Conservation (phyloP, 1,139 yeast species). For the Magnusiomyces fungicola region DNA sequence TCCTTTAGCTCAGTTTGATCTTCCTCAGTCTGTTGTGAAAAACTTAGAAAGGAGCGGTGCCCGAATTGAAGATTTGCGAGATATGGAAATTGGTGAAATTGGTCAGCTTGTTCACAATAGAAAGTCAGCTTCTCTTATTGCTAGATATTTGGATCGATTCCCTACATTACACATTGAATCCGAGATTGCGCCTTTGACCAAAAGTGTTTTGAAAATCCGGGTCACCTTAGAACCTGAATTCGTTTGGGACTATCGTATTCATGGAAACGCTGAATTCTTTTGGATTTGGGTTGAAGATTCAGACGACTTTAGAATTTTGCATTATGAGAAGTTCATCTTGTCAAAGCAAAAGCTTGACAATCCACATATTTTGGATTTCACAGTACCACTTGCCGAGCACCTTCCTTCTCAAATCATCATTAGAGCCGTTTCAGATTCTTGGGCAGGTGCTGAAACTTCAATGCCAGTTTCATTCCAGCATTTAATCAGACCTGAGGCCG, state of each 20-base stretch:
- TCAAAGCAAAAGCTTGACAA: constrained; percentile 49
- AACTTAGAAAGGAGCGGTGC: constrained; percentile 60
- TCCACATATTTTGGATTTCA: constrained; percentile 75
- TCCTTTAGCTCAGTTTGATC: constrained; percentile 80
- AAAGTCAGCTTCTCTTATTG: constrained; percentile 60
- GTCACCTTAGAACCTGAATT: constrained; percentile 67
- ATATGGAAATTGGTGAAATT: constrained; percentile 65
- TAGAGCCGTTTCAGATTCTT: constrained; percentile 70
- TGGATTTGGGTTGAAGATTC: constrained; percentile 92
- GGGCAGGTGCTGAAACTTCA: constrained; percentile 81
- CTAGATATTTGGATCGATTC: constrained; percentile 57
- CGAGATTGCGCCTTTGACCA: constrained; percentile 86
- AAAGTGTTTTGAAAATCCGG: constrained; percentile 77
- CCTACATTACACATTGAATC: constrained; percentile 69
- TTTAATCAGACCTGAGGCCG: constrained; percentile 79
- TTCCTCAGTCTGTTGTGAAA: constrained; percentile 59
- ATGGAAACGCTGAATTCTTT: constrained; percentile 79
- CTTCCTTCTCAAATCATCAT: constrained; percentile 81
- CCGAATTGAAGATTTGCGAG: constrained; percentile 62
- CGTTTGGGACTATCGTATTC: constrained; percentile 72
- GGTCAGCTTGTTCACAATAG: constrained; percentile 85
- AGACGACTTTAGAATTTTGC: constrained; percentile 57
- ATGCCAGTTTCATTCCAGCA: constrained; percentile 86
- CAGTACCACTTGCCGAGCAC: constrained; percentile 87
- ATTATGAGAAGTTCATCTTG: constrained; percentile 72